A percentile compares a stretch with the other conserved stretches of the same genome.
phyloP scores from a whole-genome alignment of 1,139 yeast species.

The Blastobotrys persicus region DNA sequence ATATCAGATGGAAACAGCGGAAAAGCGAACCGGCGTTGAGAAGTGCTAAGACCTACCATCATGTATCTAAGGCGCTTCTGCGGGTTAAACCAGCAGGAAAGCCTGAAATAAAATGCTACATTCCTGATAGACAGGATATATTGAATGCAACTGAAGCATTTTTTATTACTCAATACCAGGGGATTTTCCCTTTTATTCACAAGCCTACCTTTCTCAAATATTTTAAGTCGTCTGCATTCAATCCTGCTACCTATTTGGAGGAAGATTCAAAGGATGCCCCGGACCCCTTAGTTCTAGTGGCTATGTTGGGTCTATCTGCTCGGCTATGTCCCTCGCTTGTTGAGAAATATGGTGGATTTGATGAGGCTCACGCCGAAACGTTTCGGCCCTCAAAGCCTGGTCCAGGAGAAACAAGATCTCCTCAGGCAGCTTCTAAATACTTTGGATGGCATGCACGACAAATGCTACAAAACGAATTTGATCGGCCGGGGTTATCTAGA shows the following conservation, averaged over 20 bases:
- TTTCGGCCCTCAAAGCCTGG: not conserved
- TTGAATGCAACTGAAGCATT: slow-evolving; percentile 15
- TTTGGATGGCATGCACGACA: slow-evolving; percentile 20
- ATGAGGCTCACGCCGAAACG: slow-evolving; percentile 7
- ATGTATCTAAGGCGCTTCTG: not conserved
- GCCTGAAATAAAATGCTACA: not conserved
- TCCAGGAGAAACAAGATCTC: not conserved
- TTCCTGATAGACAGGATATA: slow-evolving; percentile 12
- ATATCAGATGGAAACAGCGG: slow-evolving; percentile 15
- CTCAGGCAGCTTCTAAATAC: slow-evolving; percentile 15
- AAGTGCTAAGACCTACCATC: not conserved
- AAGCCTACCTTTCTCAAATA: slow-evolving; percentile 16
- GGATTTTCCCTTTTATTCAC: slow-evolving; percentile 19
- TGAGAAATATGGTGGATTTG: slow-evolving; percentile 14
- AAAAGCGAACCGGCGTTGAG: not conserved
- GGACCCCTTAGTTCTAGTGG: slow-evolving; percentile 16
- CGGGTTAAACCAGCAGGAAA: not conserved
- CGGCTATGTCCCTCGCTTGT: slow-evolving; percentile 14
- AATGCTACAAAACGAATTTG: slow-evolving; percentile 11
- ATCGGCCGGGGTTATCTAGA: slow-evolving; percentile 14
- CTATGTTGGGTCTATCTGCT: slow-evolving; percentile 16
- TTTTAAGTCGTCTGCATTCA: slow-evolving; percentile 13
- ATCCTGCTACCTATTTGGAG: slow-evolving; percentile 8
- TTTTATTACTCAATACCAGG: slow-evolving; percentile 18
- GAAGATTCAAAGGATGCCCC: slow-evolving; percentile 7